Conservation (phyloP, 805 yeast species). For the Candida verbasci region DNA sequence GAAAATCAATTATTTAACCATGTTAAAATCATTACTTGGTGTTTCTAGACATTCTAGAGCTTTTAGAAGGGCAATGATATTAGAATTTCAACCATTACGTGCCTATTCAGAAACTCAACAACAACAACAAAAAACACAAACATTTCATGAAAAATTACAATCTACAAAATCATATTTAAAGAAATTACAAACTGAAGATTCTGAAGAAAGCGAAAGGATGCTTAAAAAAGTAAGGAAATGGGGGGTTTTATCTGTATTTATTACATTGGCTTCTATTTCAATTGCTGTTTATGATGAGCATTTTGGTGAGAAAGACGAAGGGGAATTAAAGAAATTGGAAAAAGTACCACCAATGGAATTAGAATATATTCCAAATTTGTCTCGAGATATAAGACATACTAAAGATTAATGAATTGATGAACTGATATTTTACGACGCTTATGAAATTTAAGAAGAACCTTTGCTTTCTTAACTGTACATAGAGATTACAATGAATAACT, state of each 20-base stretch:
- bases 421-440: too few relatives aligned
- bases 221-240: constrained; percentile 17
- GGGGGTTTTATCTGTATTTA: constrained; percentile 24
- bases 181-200: constrained; percentile 30
- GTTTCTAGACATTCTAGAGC: constrained; percentile 7
- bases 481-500: too few relatives aligned
- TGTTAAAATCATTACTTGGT: constrained; percentile 4
- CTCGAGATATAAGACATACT: constrained; percentile 18
- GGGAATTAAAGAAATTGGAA: background rate
- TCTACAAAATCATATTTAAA: constrained; percentile 21
- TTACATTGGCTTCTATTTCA: constrained; percentile 23
- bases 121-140: constrained; percentile 1
- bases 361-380: constrained; percentile 13
- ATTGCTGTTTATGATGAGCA: constrained; percentile 14
- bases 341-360: background rate
- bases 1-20: too few relatives aligned
- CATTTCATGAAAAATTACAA: background rate
- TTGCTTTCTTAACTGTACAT: too few relatives aligned
- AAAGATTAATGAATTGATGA: too few relatives aligned
- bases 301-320: constrained; percentile 2
- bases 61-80: constrained; percentile 6
- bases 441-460: too few relatives aligned
- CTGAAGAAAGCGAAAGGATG: constrained; percentile 25
- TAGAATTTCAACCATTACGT: constrained; percentile 6
- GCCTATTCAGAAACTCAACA: background rate